Conservation (phyloP, 169 alveolate genomes). For the Amoebophrya sp. region DNA sequence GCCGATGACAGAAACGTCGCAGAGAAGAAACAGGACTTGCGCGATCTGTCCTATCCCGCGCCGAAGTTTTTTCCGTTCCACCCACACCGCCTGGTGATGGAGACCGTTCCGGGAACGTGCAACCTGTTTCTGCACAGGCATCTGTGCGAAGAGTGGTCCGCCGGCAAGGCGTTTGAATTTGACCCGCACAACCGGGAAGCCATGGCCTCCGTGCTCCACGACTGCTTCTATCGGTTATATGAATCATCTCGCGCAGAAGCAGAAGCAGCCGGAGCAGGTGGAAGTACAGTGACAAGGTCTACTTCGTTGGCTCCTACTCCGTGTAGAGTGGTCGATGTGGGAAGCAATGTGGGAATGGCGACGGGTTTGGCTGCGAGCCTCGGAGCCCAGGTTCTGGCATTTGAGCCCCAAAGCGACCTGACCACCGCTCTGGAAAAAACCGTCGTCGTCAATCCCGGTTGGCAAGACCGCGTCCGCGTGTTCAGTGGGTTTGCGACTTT, state of each 20-base stretch:
- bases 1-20: too few relatives aligned
- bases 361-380: not conserved
- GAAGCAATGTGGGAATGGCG: not conserved
- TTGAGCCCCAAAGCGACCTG: not conserved
- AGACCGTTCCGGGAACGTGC: not conserved
- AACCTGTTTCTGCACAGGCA: not conserved
- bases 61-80: not conserved
- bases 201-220: not conserved
- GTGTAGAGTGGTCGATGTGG: not conserved
- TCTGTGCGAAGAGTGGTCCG: not conserved
- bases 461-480: not conserved
- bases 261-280: too few relatives aligned
- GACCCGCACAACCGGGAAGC: slow-evolving; percentile 10
- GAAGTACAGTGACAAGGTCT: too few relatives aligned
- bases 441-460: not conserved
- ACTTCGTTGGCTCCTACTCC: too few relatives aligned
- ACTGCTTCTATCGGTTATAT: not conserved
- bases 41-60: not conserved
- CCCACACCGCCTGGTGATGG: slow-evolving; percentile 2
- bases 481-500: not conserved
- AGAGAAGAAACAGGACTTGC: too few relatives aligned
- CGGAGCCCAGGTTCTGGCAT: not conserved
- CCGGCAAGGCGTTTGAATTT: not conserved
- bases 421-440: not conserved
- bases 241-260: too few relatives aligned